Evolutionary conservation across 208 protist species (phyloP), one percentile per base, ranked within the genome.

Genomic region (Trypanosoma scelopori): DNA sequence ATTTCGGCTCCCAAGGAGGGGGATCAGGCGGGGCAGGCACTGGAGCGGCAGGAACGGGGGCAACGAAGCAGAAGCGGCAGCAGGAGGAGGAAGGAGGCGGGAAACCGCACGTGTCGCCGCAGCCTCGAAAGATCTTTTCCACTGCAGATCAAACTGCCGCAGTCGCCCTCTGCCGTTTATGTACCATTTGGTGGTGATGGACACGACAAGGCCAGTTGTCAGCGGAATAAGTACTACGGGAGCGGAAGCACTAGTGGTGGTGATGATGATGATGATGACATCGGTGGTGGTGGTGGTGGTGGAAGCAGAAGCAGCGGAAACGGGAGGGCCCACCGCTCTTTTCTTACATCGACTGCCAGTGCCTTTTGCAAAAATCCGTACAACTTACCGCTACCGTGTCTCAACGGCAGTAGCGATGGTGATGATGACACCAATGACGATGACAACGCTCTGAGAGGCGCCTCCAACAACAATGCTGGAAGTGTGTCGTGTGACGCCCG

Each of bases 81-180:
- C 30, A 57, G 4, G 52, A 39, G 22, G 13, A 39, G 6, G 20
- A 27, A 51, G 3, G 20, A 51, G 22, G 20, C 3, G 7, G 20
- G 12, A 2, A 11, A 27, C 18, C 13, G 50, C 32, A 20, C 28
- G 22, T 28, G 0, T 55, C 41, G 46, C 1, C 30, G 37, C 32
- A 5, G n/a, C 23, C 59, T 30, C 32, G 42, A 53, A 30, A 13
- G 13, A 22, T 43, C 25, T 30, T 0, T 20, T 13, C 28, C 12
- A 23, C 20, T 64, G 28, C 46, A 30, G 16, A 64, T 64, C 23
- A 16, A 11, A 16, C 13, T 64, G 4, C 58, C 58, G 13, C n/a
- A 39, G 15, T 55, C 58, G n/a, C 58, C 58, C 11, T 58, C 53
- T 6, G 45, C 12, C 20, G 5, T 6, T 5, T 48, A 12, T 48